phyloP scores from a whole-genome alignment of 2,329 filamentous ascomycete species.

The Penicillium sp. region DNA sequence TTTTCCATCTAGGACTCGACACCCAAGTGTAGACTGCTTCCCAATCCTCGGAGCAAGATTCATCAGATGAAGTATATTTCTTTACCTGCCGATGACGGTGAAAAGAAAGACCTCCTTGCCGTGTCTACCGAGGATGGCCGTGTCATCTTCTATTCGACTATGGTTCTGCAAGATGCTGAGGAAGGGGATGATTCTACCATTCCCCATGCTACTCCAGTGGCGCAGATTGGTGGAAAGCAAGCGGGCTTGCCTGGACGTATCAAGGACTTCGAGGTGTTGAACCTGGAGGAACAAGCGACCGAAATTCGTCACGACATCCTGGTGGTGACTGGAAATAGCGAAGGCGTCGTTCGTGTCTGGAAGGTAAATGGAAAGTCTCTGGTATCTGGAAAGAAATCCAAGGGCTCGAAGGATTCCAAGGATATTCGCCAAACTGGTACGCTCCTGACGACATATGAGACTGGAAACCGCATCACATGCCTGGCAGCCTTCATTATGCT shows the following conservation, averaged over 20 bases:
- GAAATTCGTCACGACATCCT: slow-evolving; percentile 49
- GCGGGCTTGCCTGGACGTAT: slow-evolving; percentile 70
- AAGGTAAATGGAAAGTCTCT: slow-evolving; percentile 50
- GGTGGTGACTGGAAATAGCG: slow-evolving; percentile 76
- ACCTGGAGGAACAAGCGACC: slow-evolving; percentile 40
- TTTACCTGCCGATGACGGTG: slow-evolving; percentile 45
- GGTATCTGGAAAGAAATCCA: slow-evolving; percentile 16
- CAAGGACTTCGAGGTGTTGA: slow-evolving; percentile 81
- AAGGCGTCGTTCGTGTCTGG: slow-evolving; percentile 84
- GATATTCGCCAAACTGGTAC: slow-evolving; percentile 58
- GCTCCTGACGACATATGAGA: slow-evolving; percentile 77
- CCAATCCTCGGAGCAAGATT: slow-evolving; percentile 72
- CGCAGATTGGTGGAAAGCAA: slow-evolving; percentile 75
- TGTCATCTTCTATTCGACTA: slow-evolving; percentile 79
- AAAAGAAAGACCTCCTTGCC: slow-evolving; percentile 60
- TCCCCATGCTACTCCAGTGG: slow-evolving; percentile 64
- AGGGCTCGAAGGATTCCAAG: slow-evolving; percentile 23
- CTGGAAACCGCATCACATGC: slow-evolving; percentile 86
- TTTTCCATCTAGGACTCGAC: slow-evolving; percentile 63
- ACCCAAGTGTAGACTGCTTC: slow-evolving; percentile 72
- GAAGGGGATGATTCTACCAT: slow-evolving; percentile 56
- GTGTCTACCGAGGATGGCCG: slow-evolving; percentile 89
- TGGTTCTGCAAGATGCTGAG: slow-evolving; percentile 40
- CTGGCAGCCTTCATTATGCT: slow-evolving; percentile 84
- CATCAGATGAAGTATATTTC: slow-evolving; percentile 76